Evolutionary conservation across 345 rosid species (phyloP).

Genomic region (Abelmoschus esculentus): DNA sequence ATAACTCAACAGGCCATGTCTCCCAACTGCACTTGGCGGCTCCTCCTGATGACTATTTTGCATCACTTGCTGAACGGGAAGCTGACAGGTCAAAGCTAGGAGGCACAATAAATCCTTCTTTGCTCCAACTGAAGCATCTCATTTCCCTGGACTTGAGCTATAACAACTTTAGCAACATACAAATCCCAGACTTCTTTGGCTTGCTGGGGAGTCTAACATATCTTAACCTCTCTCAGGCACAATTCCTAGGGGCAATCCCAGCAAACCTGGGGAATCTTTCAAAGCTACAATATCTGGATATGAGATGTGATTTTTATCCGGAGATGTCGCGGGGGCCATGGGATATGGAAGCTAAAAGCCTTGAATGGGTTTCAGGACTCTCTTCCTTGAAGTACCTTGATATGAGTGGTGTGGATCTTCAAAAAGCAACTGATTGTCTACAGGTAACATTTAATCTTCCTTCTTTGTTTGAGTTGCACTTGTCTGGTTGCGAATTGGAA

Average conservation of each 20-base stretch:
- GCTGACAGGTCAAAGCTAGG: background rate
- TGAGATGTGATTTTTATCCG: background rate
- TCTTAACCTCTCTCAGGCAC: background rate
- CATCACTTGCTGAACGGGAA: background rate
- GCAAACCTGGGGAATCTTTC: constrained; percentile 22
- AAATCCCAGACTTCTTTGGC: background rate
- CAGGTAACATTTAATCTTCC: constrained; percentile 5
- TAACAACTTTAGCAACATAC: constrained; percentile 12
- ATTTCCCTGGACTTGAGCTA: background rate
- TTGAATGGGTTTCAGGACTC: constrained; percentile 16
- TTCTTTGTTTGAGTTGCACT: constrained; percentile 4
- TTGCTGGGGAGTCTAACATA: background rate
- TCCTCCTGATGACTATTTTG: background rate
- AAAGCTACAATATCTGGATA: constrained; percentile 12
- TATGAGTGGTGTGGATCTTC: background rate
- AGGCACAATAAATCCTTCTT: background rate
- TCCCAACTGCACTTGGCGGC: constrained; percentile 10
- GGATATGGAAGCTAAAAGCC: background rate
- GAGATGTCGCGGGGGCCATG: background rate
- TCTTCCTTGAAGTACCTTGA: constrained; percentile 11
- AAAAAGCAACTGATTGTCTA: background rate
- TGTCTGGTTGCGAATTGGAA: background rate
- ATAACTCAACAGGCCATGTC: background rate
- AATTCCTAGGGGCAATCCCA: constrained; percentile 12
- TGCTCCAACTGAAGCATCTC: background rate